Percentiles rank a stretch among this genome's conserved stretches.
phyloP scores from a whole-genome alignment of 441 rosid genomes.

The Raphanus hybrid region DNA sequence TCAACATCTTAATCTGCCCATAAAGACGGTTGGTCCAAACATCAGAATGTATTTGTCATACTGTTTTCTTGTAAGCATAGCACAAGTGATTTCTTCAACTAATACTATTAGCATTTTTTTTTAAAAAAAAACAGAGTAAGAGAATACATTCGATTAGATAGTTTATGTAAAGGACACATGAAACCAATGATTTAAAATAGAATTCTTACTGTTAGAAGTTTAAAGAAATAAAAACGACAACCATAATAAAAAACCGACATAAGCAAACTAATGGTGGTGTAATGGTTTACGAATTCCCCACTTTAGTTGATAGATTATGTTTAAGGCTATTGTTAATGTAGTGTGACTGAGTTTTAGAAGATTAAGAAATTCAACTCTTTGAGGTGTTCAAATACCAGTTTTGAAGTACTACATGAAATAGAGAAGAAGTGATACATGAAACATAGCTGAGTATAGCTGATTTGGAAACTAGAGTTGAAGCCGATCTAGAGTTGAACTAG shows the following conservation, averaged over 20 bases:
- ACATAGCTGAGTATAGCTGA: not conserved
- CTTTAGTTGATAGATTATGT: not conserved
- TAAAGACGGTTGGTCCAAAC: constrained; percentile 6
- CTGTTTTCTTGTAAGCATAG: not conserved
- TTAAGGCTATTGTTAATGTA: not conserved
- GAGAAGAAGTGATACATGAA: not conserved
- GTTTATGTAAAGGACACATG: not conserved
- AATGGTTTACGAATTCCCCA: not conserved
- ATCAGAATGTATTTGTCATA: not conserved
- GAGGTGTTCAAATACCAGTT: not conserved
- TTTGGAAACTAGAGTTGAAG: not conserved
- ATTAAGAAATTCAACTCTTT: not conserved
- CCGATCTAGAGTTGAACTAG: not conserved
- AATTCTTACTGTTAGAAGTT: not conserved
- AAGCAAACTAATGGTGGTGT: not conserved
- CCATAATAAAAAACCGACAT: not conserved
- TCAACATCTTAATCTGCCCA: constrained; percentile 1
- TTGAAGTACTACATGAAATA: not conserved
- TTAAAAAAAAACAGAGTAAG: not conserved
- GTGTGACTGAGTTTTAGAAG: not conserved
- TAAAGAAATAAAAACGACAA: not conserved
- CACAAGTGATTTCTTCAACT: not conserved
- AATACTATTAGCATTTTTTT: not conserved
- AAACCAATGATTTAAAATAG: not conserved
- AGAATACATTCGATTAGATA: not conserved